A percentile compares a stretch with the other conserved stretches of the same genome.
These are phyloP conservation scores for Hypoxylon sp. DNA, from an alignment of 2,329 filamentous ascomycete genomes.

Conservation along the genomic window DNA sequence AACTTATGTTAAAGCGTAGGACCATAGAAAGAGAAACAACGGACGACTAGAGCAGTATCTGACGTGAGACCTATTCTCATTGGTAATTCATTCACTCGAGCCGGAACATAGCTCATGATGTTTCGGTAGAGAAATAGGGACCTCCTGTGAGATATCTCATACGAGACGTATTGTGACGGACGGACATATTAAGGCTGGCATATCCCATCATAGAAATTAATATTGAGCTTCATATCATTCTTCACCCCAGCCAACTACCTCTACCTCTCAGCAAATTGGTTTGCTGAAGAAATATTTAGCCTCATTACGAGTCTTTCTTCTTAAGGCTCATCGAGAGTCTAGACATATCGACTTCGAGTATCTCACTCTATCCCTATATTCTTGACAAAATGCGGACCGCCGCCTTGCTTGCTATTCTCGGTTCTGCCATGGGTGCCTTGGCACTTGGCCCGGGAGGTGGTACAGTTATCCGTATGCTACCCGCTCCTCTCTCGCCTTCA, in stretches of 20 bases:
- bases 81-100: not conserved
- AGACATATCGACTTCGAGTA: not conserved
- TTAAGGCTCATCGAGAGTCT: not conserved
- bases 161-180: not conserved
- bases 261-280: not conserved
- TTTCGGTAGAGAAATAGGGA: not conserved
- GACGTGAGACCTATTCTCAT: not conserved
- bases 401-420: not conserved
- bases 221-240: not conserved
- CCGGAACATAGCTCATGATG: not conserved
- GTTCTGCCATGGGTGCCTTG: not conserved
- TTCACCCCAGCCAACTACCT: not conserved
- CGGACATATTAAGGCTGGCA: not conserved
- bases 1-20: not conserved
- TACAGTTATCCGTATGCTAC: not conserved
- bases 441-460: conserved; percentile 5
- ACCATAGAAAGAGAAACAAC: not conserved
- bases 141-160: not conserved
- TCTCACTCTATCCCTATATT: not conserved
- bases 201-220: not conserved
- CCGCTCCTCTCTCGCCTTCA: not conserved
- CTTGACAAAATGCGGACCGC: not conserved
- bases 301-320: not conserved
- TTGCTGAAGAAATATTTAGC: not conserved
- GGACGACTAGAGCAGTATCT: not conserved